These are phyloP conservation scores for Alternaria sp. DNA, from an alignment of 2,329 filamentous ascomycete species.

Conservation along the genomic window DNA sequence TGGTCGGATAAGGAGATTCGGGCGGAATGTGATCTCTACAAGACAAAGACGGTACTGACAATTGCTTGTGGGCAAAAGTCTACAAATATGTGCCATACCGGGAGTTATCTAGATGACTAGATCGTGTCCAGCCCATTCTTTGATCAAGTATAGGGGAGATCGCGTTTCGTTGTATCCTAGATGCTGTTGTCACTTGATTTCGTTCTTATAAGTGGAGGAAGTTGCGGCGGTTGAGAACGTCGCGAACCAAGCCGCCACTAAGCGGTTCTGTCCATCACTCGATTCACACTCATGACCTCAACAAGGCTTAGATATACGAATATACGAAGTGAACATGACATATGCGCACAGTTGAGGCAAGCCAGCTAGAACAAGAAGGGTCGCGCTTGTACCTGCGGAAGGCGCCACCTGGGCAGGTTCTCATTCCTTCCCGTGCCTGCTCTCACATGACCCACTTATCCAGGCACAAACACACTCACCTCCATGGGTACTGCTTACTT, in stretches of 20 bases:
- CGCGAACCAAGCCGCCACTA: no score
- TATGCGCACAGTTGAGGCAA: neutral
- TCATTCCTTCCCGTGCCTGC: neutral
- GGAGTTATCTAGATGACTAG: conserved; percentile 30
- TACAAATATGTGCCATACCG: conserved; percentile 2
- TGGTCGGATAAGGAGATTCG: conserved; percentile 29
- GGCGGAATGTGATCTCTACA: conserved; percentile 31
- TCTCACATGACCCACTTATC: neutral
- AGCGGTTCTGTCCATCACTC: neutral
- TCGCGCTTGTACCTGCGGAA: neutral
- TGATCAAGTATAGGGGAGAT: neutral
- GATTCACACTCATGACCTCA: neutral
- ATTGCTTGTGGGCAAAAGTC: conserved; percentile 34
- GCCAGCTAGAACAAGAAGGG: neutral
- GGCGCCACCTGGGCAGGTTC: neutral
- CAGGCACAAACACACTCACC: neutral
- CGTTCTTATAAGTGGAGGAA: neutral
- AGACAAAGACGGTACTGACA: conserved; percentile 36
- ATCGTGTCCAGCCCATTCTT: neutral
- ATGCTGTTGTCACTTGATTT: neutral
- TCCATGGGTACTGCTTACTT: neutral
- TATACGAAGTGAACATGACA: neutral
- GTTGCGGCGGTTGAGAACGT: neutral
- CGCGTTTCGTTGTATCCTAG: neutral
- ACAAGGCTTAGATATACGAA: neutral